Evolutionary conservation across 1,284 basidiomycete genomes (phyloP).

Genomic region (Peniophora sp.): DNA sequence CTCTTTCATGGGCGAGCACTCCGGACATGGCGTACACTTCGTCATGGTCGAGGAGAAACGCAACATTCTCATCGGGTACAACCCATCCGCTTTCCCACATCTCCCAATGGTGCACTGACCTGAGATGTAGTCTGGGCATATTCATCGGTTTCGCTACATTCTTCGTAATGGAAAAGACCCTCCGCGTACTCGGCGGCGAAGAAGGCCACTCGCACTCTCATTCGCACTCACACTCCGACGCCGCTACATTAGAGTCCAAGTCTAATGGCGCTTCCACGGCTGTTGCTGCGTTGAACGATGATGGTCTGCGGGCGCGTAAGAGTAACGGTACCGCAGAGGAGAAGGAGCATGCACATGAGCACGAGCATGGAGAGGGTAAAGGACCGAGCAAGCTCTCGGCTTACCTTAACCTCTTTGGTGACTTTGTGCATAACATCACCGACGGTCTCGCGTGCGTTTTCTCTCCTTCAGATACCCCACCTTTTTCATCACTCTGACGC

Average conservation of each 20-base stretch:
- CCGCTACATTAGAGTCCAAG: no score
- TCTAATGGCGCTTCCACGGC: slow-evolving; percentile 10
- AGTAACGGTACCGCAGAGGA: slow-evolving; percentile 23
- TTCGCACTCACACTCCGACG: slow-evolving; percentile 45
- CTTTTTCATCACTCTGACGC: slow-evolving; percentile 9
- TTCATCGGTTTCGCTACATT: slow-evolving; percentile 82
- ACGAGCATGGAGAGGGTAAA: slow-evolving; percentile 22
- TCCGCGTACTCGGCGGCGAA: slow-evolving; percentile 69
- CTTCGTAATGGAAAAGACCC: slow-evolving; percentile 86
- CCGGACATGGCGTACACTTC: slow-evolving; percentile 58
- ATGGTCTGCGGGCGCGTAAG: slow-evolving; percentile 24
- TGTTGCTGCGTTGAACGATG: slow-evolving; percentile 16
- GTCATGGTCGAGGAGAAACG: slow-evolving; percentile 84
- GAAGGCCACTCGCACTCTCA: slow-evolving; percentile 34
- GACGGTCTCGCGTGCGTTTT: slow-evolving; percentile 8
- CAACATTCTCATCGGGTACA: slow-evolving; percentile 80
- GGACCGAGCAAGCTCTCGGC: slow-evolving; percentile 76
- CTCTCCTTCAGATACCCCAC: neutral
- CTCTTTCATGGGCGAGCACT: slow-evolving; percentile 82
- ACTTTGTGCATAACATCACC: slow-evolving; percentile 84
- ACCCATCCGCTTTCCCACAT: slow-evolving; percentile 6
- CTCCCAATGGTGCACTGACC: neutral
- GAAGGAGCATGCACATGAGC: slow-evolving; percentile 18
- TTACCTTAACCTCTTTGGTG: slow-evolving; percentile 85
- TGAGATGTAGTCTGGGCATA: slow-evolving; percentile 56